These are phyloP conservation scores for Castanospermum australe DNA, from an alignment of 306 rosid species.

Conservation along the genomic window DNA sequence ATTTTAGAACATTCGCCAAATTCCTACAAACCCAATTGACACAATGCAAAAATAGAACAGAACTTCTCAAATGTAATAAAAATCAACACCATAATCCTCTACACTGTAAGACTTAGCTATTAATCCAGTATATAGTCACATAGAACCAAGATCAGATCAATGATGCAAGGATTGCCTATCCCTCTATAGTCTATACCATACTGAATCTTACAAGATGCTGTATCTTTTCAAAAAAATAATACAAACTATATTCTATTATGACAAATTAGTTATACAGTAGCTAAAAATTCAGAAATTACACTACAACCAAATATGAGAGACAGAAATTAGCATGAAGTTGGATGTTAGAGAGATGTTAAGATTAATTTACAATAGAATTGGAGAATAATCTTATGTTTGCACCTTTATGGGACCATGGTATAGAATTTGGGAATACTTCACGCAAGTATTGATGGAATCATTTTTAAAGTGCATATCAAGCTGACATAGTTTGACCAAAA, in stretches of 20 bases:
- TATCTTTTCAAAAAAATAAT: background rate
- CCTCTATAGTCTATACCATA: background rate
- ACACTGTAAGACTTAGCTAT: too few relatives aligned
- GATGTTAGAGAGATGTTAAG: too few relatives aligned
- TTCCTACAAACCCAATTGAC: background rate
- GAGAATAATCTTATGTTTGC: too few relatives aligned
- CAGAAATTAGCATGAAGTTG: too few relatives aligned
- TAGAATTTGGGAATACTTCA: too few relatives aligned
- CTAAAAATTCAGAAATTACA: constrained; percentile 2
- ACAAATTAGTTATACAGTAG: background rate
- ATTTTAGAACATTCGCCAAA: background rate
- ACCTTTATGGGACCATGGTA: too few relatives aligned
- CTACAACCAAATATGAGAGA: too few relatives aligned
- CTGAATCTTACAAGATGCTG: background rate
- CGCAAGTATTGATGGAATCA: too few relatives aligned
- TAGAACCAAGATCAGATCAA: constrained; percentile 14
- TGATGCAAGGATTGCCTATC: background rate
- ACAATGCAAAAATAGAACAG: background rate
- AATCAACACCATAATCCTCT: too few relatives aligned
- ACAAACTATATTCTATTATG: background rate
- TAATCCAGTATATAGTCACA: background rate
- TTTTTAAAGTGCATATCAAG: too few relatives aligned
- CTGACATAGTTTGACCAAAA: too few relatives aligned
- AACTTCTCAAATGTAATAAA: background rate
- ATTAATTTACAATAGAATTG: too few relatives aligned